A percentile compares a stretch with the other conserved stretches of the same genome.
Evolutionary conservation across 208 protist genomes (phyloP).

Genomic region (Leishmania turanica): DNA sequence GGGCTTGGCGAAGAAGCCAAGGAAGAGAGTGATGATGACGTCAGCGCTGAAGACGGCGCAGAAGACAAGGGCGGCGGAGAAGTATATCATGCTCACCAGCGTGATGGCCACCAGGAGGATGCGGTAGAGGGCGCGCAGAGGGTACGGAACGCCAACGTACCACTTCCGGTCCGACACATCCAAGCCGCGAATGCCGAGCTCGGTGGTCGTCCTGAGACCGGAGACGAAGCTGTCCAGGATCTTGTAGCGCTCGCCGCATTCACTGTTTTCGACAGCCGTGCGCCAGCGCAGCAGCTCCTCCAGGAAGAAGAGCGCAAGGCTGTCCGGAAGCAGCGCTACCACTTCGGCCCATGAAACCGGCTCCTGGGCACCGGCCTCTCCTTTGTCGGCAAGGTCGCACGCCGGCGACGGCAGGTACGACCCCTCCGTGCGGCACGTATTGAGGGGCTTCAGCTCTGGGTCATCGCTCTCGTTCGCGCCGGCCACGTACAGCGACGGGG

Average conservation of each 20-base stretch:
- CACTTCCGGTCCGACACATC: slow-evolving; percentile 47
- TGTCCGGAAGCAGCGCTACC: slow-evolving; percentile 32
- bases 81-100: slow-evolving; percentile 48
- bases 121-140: slow-evolving; percentile 41
- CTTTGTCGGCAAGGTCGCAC: slow-evolving; percentile 6
- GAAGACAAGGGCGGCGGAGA: slow-evolving; percentile 58
- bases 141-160: slow-evolving; percentile 51
- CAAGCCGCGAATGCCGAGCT: slow-evolving; percentile 16
- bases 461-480: not conserved
- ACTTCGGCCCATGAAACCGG: slow-evolving; percentile 40
- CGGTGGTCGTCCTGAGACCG: slow-evolving; percentile 6
- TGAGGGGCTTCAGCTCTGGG: slow-evolving; percentile 29
- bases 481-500: not conserved
- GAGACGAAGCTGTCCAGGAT: slow-evolving; percentile 38
- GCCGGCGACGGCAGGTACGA: slow-evolving; percentile 4
- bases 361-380: slow-evolving; percentile 2
- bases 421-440: slow-evolving; percentile 42
- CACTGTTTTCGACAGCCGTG: slow-evolving; percentile 32
- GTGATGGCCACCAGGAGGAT: slow-evolving; percentile 40
- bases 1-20: slow-evolving; percentile 59
- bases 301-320: slow-evolving; percentile 57
- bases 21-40: slow-evolving; percentile 59
- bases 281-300: slow-evolving; percentile 70
- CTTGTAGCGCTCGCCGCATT: slow-evolving; percentile 44
- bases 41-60: slow-evolving; percentile 37